A percentile compares a stretch with the other conserved stretches of the same genome.
These are phyloP conservation scores for Colletotrichum gloeosporioides DNA, from an alignment of 2,329 filamentous ascomycete genomes.

Conservation along the genomic window DNA sequence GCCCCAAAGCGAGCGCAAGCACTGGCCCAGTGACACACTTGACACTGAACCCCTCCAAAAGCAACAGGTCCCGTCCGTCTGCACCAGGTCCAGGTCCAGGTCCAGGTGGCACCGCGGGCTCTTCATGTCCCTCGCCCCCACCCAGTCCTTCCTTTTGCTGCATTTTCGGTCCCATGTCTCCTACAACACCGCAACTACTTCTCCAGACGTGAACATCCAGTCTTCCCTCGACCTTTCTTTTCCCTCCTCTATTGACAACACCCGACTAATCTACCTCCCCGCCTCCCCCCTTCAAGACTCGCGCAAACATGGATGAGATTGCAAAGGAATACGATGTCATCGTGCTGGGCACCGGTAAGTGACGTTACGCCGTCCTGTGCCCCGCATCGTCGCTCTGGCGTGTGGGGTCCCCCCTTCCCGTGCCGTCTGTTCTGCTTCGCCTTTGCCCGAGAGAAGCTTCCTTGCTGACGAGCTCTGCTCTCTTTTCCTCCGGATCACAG, in stretches of 20 bases:
- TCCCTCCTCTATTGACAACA: constrained; percentile 5
- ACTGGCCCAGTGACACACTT: constrained; percentile 21
- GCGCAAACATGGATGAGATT: constrained; percentile 88
- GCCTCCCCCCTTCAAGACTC: constrained; percentile 22
- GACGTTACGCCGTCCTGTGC: constrained; percentile 40
- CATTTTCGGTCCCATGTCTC: constrained; percentile 20
- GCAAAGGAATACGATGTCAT: constrained; percentile 98
- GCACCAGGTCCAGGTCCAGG: background rate
- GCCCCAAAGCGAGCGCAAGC: constrained; percentile 4
- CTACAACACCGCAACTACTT: constrained; percentile 20
- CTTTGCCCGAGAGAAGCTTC: constrained; percentile 27
- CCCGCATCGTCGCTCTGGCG: constrained; percentile 28
- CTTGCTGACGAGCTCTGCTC: constrained; percentile 26
- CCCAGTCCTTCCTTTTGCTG: constrained; percentile 17
- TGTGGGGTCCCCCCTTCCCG: constrained; percentile 15
- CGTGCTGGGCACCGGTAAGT: constrained; percentile 91
- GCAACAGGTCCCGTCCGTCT: background rate
- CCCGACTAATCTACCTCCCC: background rate
- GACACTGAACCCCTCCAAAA: constrained; percentile 20
- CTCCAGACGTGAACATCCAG: constrained; percentile 12
- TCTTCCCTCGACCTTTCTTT: constrained; percentile 1
- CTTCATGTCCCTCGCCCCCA: background rate
- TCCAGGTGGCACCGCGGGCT: constrained; percentile 12
- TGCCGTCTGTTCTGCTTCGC: background rate
- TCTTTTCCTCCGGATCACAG: constrained; percentile 51